Evolutionary conservation across 495 filamentous ascomycete species (phyloP).

Genomic region (Aspergillus campestris): DNA sequence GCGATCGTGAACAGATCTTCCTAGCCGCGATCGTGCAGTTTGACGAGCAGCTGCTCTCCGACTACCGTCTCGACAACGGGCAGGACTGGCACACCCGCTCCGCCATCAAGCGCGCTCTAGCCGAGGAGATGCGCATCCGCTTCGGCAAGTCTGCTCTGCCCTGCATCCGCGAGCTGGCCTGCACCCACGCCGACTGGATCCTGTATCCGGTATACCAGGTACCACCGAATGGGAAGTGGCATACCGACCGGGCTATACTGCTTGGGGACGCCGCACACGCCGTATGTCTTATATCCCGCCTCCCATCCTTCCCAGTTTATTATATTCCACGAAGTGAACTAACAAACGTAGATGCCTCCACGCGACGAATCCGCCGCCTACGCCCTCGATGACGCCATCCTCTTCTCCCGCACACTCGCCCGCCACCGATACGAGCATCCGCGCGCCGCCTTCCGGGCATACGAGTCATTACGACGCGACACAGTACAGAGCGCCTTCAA

Average conservation of each 20-base stretch:
- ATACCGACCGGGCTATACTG: slow-evolving; percentile 39
- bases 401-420: slow-evolving; percentile 43
- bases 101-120: slow-evolving; percentile 33
- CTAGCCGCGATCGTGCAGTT: slow-evolving; percentile 48
- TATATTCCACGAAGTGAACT: slow-evolving; percentile 4
- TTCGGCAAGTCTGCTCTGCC: slow-evolving; percentile 36
- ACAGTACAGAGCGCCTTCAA: slow-evolving; percentile 46
- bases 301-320: not conserved
- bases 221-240: slow-evolving; percentile 42
- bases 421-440: slow-evolving; percentile 29
- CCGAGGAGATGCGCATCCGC: slow-evolving; percentile 34
- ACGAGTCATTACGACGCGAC: slow-evolving; percentile 40
- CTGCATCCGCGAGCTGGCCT: slow-evolving; percentile 42
- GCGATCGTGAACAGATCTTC: slow-evolving; percentile 37
- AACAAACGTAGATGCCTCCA: slow-evolving; percentile 44
- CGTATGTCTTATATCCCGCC: slow-evolving; percentile 23
- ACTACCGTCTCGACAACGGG: slow-evolving; percentile 25
- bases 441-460: slow-evolving; percentile 39
- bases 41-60: slow-evolving; percentile 25
- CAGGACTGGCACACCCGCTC: slow-evolving; percentile 41
- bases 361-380: slow-evolving; percentile 54
- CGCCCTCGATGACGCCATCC: slow-evolving; percentile 52
- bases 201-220: slow-evolving; percentile 55
- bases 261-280: slow-evolving; percentile 55
- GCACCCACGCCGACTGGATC: slow-evolving; percentile 42